phyloP scores from a whole-genome alignment of 169 alveolate species.

The Plasmodium inui region DNA sequence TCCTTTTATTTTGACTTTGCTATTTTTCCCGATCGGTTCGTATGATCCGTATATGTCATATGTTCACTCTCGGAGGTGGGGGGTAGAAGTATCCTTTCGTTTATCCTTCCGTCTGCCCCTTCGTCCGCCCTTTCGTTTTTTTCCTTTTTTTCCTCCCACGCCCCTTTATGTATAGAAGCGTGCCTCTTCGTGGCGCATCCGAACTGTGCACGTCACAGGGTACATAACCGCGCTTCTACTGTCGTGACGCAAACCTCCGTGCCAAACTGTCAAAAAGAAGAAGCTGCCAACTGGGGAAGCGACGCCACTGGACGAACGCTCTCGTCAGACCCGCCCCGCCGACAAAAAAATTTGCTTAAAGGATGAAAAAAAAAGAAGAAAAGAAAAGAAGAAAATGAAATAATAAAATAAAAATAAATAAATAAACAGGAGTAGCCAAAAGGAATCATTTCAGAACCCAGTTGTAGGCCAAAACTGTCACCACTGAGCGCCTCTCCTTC shows the following conservation, averaged over 20 bases:
- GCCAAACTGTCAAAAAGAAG: neutral
- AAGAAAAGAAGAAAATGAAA: neutral
- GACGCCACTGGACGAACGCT: neutral
- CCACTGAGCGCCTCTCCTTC: neutral
- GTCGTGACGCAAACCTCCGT: too few species aligned
- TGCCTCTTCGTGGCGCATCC: neutral
- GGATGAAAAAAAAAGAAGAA: neutral
- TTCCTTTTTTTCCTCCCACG: neutral
- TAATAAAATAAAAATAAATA: neutral
- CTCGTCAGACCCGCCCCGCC: neutral
- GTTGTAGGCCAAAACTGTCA: neutral
- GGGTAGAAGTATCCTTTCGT: too few species aligned
- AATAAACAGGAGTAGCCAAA: neutral
- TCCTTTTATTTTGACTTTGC: too few species aligned
- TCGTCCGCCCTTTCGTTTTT: too few species aligned
- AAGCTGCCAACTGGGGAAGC: neutral
- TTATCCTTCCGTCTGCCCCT: too few species aligned
- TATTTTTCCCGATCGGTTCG: too few species aligned
- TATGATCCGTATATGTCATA: too few species aligned
- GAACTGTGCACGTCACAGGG: too few species aligned
- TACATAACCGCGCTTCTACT: too few species aligned
- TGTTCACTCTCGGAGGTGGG: too few species aligned
- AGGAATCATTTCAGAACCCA: neutral
- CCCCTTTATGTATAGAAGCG: neutral
- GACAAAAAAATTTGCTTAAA: neutral